Evolutionary conservation across 2,329 filamentous ascomycete genomes (phyloP), one percentile per base, ranked within the genome.

Genomic region (Alternaria brassicae): DNA sequence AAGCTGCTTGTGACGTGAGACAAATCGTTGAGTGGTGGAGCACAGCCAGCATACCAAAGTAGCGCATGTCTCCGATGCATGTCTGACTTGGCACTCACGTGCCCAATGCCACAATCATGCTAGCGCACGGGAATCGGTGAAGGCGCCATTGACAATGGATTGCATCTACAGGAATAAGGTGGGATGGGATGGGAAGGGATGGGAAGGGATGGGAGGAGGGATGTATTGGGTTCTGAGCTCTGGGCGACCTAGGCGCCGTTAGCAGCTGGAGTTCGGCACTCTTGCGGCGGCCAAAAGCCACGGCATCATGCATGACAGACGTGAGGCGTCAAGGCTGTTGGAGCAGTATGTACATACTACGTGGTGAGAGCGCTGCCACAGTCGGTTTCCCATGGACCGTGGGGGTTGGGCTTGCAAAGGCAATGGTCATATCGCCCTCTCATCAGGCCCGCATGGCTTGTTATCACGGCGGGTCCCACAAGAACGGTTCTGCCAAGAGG

Each of bases 341-440:
- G 21, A 23, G 37, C 10, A 25, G 8, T 12, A 23, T 12, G 19
- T 13, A 23, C 44, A 34, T 19, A 34, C 25, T 19, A 34, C 19
- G 30, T 48, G 44, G n/a, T 48, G 23, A 30, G 44, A 30, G 44
- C 37, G 23, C 37, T 40, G 37, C 19, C 19, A 40, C 37, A 9
- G 15, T 17, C 28, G 5, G 45, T 36, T 19, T 19, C n/a, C 13
- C 19, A 34, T 10, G 19, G 23, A 64, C 60, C 61, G 69, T 70
- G 66, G 69, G 66, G 65, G 68, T 56, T 58, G 54, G 51, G 53
- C 58, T 45, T 54, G 56, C 39, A 44, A 68, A 66, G 53, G 61
- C 56, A 27, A 62, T 71, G 66, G 70, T 76, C 72, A 76, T 75
- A 74, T 73, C 69, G 58, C 61, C n/a, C 60, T 69, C 67, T 68